These are phyloP conservation scores for Yamagishiella unicocca DNA, from an alignment of 139 green algal species.

Conservation along the genomic window DNA sequence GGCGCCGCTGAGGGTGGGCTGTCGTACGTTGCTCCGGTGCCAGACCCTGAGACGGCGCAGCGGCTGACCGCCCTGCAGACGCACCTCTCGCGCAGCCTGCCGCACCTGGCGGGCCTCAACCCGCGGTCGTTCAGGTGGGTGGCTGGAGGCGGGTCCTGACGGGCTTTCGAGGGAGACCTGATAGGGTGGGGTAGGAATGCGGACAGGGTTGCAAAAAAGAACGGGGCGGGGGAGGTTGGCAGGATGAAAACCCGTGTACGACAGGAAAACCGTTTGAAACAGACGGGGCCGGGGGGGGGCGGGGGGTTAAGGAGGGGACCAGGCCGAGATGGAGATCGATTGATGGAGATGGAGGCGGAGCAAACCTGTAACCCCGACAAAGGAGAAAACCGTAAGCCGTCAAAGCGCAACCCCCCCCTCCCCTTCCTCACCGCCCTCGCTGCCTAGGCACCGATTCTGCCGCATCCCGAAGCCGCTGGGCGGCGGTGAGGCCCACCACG, in stretches of 20 bases:
- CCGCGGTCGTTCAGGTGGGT: slow-evolving; percentile 75
- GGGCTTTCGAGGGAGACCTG: background rate
- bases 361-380: background rate
- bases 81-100: slow-evolving; percentile 58
- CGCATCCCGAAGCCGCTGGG: slow-evolving; percentile 45
- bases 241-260: too few relatives aligned
- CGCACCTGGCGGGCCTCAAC: slow-evolving; percentile 81
- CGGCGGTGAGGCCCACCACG: slow-evolving; percentile 42
- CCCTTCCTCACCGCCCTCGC: background rate
- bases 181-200: background rate
- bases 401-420: background rate
- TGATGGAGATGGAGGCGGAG: too few relatives aligned
- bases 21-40: slow-evolving; percentile 36
- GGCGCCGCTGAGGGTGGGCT: slow-evolving; percentile 28
- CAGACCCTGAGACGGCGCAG: slow-evolving; percentile 28
- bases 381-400: background rate
- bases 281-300: too few relatives aligned
- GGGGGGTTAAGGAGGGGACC: too few relatives aligned
- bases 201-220: background rate
- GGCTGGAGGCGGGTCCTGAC: background rate
- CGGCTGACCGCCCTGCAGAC: slow-evolving; percentile 65
- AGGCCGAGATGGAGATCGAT: too few relatives aligned
- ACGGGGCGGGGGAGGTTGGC: too few relatives aligned
- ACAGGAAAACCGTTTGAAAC: too few relatives aligned
- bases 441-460: slow-evolving; percentile 55